Evolutionary conservation across 192 early-diverging fungal genomes (phyloP), one percentile per base, ranked within the genome.

Genomic region (Entophlyctis luteolus): DNA sequence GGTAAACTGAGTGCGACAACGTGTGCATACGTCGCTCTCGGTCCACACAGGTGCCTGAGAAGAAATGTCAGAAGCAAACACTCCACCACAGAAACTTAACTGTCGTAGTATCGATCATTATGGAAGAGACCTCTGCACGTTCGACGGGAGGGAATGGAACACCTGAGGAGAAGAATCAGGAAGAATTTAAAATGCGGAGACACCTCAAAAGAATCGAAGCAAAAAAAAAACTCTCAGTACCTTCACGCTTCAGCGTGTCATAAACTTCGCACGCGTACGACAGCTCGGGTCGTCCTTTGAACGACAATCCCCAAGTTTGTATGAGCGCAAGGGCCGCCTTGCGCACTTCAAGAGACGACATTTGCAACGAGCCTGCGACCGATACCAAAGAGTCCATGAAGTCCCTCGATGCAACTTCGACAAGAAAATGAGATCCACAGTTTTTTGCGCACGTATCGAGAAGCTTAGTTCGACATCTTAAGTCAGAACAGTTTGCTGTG

Each of bases 381-480:
- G 80, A 81, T 0, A 84, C 82, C 38, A 97, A 70, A 47, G 90
- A 85, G 72, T 97, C 94, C 35, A 93, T 84, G 74, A 99, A 97
- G 47, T 97, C 95, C 37, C 90, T 80, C 5, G 86, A 83, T 6
- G 94, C 89, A 38, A 98, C 78, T 72, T 97, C 92, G 14, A 86
- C 80, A 42, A 96, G 73, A 72, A 99, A 93, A 37, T 89, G 84
- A 28, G 79, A 72, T 2, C 96, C 96, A 31, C 89, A 89, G 75
- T 99, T 99, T 76, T 99, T 99, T 23, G 97, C 91, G 68, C 92
- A 95, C 33, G 89, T 89, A 72, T 99, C 96, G 1, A 87, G 79
- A 39, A 98, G 76, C 87, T 93, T 69, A 4, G 32, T 35, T 25
- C 49, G n/a, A n/a, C n/a, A n/a, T n/a, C n/a, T n/a, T n/a, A n/a